These are phyloP conservation scores for Erythrobasidium yunnanense DNA, from an alignment of 768 basidiomycete genomes.

Conservation along the genomic window DNA sequence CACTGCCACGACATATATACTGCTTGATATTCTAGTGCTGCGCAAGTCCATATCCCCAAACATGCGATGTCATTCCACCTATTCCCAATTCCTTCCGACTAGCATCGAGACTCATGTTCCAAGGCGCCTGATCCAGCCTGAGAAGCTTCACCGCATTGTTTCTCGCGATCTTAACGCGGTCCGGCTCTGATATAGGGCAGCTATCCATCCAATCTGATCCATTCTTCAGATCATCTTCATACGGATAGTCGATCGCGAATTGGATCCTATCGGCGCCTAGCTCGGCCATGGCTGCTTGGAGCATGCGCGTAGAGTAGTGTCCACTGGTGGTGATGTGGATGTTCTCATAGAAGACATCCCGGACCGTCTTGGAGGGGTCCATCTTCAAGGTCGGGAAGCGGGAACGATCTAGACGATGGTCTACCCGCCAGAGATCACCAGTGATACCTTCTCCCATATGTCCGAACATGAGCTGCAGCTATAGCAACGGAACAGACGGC, in stretches of 20 bases:
- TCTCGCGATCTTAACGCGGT: slow-evolving; percentile 25
- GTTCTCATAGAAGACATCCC: slow-evolving; percentile 17
- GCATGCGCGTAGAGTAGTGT: slow-evolving; percentile 12
- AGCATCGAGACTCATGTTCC: slow-evolving; percentile 16
- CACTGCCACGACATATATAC: too few relatives aligned
- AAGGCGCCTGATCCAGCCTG: slow-evolving; percentile 21
- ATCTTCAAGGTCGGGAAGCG: slow-evolving; percentile 18
- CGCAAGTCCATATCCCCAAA: not conserved
- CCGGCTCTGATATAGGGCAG: slow-evolving; percentile 5
- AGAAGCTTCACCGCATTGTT: slow-evolving; percentile 27
- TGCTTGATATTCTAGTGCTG: slow-evolving; percentile 7
- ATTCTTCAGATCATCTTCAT: slow-evolving; percentile 11
- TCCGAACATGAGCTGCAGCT: slow-evolving; percentile 22
- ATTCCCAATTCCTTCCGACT: slow-evolving; percentile 13
- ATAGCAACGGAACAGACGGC: not conserved
- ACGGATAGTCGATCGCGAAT: slow-evolving; percentile 24
- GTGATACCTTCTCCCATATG: slow-evolving; percentile 20
- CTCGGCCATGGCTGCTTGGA: slow-evolving; percentile 1
- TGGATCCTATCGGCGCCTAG: slow-evolving; percentile 11
- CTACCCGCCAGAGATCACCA: slow-evolving; percentile 14
- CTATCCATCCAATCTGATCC: slow-evolving; percentile 23
- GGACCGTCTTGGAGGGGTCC: slow-evolving; percentile 3
- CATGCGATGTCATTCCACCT: slow-evolving; percentile 11
- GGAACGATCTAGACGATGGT: slow-evolving; percentile 17
- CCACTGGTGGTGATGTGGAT: slow-evolving; percentile 15